Base-by-base conservation (phyloP, 805 yeast genomes). In the Barnettozyma siamensis region DNA sequence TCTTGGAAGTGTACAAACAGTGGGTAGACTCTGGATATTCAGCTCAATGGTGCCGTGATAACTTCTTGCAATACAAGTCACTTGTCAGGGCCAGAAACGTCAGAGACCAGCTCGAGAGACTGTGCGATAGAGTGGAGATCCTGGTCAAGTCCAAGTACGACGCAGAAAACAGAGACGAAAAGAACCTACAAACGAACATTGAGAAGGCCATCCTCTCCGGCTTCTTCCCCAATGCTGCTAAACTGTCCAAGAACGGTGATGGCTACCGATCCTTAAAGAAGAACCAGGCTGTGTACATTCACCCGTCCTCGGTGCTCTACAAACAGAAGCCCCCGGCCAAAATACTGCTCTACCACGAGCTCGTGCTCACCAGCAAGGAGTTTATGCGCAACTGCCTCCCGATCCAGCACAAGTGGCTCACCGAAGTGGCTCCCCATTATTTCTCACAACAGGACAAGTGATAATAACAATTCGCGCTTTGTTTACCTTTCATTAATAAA, bases 171-270 rank as follows among this genome's bases (percentile, higher is more conserved):
- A n/a, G 52, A 56, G 9, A 63, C 56, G 20, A 37, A 30, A 16
- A 23, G 30, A 31, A 75, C 29, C 81, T 83, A 60, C 80, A 80
- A 59, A 76, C 72, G 46, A 83, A 86, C 51, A 80, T 93, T 48
- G 74, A 94, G 48, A 86, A 83, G 60, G 93, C 98, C 0, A 67
- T 93, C 41, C 76, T 87, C 3, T 75, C 88, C 4, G 99, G 99
- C 1, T 88, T 87, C 60, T 93, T 93, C 70, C 88, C 94, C 93
- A 97, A 93, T 66, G 95, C 86, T 36, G 98, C 97, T 19, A 88
- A 75, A 31, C 62, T 86, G 19, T 70, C 91, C 66, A 86, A 84
- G 68, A 77, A 82, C n/a, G 80, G 87, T 30, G 85, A 80, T 41
- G 70, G 77, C 30, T 86, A 83, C 56, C 65, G 72, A 35, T 73